These are phyloP conservation scores for Kodamaea ohmeri DNA, from an alignment of 1,139 yeast species.

Conservation along the genomic window DNA sequence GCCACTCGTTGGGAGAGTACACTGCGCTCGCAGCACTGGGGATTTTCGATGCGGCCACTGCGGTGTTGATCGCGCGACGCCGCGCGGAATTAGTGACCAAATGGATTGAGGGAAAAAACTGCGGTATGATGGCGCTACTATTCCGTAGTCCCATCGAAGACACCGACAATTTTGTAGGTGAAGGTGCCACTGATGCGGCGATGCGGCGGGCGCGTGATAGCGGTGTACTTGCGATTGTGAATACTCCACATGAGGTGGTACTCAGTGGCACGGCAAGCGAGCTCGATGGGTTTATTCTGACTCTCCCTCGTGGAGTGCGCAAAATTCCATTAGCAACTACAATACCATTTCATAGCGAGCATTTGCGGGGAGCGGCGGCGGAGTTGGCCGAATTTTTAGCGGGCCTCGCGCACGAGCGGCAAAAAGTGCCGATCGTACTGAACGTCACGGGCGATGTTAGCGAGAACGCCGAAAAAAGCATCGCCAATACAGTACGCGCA, in stretches of 20 bases:
- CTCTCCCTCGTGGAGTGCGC: slow-evolving; percentile 22
- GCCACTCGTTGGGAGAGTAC: slow-evolving; percentile 63
- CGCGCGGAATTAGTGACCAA: slow-evolving; percentile 54
- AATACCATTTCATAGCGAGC: slow-evolving; percentile 53
- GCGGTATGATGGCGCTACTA: slow-evolving; percentile 41
- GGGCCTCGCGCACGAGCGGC: slow-evolving; percentile 14
- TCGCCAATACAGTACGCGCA: slow-evolving; percentile 30
- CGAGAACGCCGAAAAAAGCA: slow-evolving; percentile 17
- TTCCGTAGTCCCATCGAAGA: slow-evolving; percentile 3
- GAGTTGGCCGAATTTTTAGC: slow-evolving; percentile 22
- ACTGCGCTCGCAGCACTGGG: slow-evolving; percentile 47
- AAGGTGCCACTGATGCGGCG: not conserved
- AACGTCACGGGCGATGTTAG: slow-evolving; percentile 33
- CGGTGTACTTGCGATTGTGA: slow-evolving; percentile 41
- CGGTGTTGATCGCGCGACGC: slow-evolving; percentile 46
- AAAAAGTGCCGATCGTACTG: slow-evolving; percentile 16
- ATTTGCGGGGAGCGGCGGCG: slow-evolving; percentile 37
- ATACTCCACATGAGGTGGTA: slow-evolving; percentile 42
- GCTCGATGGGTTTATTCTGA: slow-evolving; percentile 20
- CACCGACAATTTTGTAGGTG: not conserved
- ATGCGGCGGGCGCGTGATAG: slow-evolving; percentile 17
- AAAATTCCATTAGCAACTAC: slow-evolving; percentile 41
- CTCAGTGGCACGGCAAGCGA: slow-evolving; percentile 38
- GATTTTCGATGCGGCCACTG: slow-evolving; percentile 38
- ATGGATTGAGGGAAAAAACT: slow-evolving; percentile 15